phyloP scores from a whole-genome alignment of 2,329 filamentous ascomycete genomes.

The Ceratocystis cubensis region DNA sequence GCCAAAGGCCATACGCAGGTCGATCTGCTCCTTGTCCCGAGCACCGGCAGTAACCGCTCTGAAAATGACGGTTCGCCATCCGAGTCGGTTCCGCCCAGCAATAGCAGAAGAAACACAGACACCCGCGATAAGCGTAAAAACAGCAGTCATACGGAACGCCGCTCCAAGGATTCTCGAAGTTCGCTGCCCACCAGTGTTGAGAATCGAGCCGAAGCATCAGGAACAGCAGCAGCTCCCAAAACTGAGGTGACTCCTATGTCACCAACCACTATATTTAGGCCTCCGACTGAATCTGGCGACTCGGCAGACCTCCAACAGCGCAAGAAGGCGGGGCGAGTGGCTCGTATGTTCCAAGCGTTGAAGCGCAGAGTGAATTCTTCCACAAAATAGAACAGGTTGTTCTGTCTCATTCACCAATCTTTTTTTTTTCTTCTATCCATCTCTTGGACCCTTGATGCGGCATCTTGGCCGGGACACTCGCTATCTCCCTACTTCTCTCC shows the following conservation, averaged over 20 bases:
- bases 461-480: neutral
- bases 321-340: slow-evolving; percentile 4
- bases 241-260: neutral
- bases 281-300: neutral
- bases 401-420: neutral
- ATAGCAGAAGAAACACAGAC: slow-evolving; percentile 6
- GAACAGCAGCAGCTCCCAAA: neutral
- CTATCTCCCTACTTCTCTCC: neutral
- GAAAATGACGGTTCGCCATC: slow-evolving; percentile 4
- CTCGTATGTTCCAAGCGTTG: slow-evolving; percentile 12
- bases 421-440: neutral
- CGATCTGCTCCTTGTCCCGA: slow-evolving; percentile 12
- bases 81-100: neutral
- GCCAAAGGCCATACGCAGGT: slow-evolving; percentile 16
- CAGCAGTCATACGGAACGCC: slow-evolving; percentile 1
- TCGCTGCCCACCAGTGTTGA: slow-evolving; percentile 7
- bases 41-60: slow-evolving; percentile 11
- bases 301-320: neutral
- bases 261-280: neutral
- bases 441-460: neutral
- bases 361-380: slow-evolving; percentile 11
- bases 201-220: neutral
- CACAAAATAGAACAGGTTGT: neutral
- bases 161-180: neutral
- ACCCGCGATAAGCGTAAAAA: slow-evolving; percentile 9